Evolutionary conservation across 805 yeast species (phyloP).

Genomic region (Candida yuanshanica): DNA sequence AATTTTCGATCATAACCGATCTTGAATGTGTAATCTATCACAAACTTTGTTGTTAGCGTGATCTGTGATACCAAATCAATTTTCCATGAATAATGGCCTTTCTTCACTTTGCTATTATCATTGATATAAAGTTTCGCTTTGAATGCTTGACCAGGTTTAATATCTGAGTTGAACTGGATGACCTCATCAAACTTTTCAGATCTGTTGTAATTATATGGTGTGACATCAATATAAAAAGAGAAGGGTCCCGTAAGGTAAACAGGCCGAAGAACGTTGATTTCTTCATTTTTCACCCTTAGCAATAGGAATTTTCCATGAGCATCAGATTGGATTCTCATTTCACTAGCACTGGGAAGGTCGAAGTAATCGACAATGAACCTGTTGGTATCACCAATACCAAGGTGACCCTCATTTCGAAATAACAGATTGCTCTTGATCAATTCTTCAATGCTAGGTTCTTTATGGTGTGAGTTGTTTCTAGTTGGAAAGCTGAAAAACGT

Average conservation of each 20-base stretch:
- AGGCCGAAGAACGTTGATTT: conserved; percentile 68
- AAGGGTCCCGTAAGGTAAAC: conserved; percentile 89
- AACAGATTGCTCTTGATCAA: conserved; percentile 8
- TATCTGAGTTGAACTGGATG: conserved; percentile 41
- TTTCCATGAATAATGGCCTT: conserved; percentile 55
- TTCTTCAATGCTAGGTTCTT: background rate
- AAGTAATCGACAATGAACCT: conserved; percentile 9
- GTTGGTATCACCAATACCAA: conserved; percentile 19
- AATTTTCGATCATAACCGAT: conserved; percentile 41
- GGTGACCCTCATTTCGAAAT: conserved; percentile 6
- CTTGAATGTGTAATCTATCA: conserved; percentile 58
- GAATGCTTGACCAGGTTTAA: conserved; percentile 70
- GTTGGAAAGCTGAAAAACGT: background rate
- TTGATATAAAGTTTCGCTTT: conserved; percentile 49
- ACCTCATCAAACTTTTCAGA: conserved; percentile 36
- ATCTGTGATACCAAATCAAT: conserved; percentile 80
- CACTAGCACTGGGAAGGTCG: background rate
- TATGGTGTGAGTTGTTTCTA: background rate
- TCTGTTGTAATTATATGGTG: conserved; percentile 59
- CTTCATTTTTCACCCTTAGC: conserved; percentile 63
- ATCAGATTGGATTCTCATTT: conserved; percentile 4
- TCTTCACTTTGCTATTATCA: conserved; percentile 31
- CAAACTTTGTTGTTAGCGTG: conserved; percentile 63
- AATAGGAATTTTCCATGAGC: conserved; percentile 25
- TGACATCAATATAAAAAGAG: conserved; percentile 75